Percentiles rank a stretch among this genome's conserved stretches.
Conservation (phyloP, 2,329 filamentous ascomycete species). For the Ophiosphaerella korrae region DNA sequence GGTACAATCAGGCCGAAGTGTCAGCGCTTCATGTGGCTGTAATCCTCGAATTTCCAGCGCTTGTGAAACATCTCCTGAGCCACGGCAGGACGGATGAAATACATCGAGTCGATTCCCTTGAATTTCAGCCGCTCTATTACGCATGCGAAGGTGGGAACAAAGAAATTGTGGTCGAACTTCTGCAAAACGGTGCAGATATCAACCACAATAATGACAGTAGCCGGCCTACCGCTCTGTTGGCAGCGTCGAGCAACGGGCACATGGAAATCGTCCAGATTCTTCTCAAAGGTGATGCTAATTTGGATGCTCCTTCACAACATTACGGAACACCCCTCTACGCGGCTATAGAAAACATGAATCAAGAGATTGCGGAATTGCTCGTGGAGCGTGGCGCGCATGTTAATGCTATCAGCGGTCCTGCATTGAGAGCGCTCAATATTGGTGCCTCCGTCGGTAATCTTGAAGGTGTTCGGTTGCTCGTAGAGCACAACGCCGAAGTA, state of each 20-base stretch:
- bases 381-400: conserved; percentile 17
- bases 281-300: conserved; percentile 18
- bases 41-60: conserved; percentile 18
- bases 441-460: conserved; percentile 24
- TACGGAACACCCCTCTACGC: conserved; percentile 24
- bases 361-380: conserved; percentile 14
- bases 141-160: conserved; percentile 20
- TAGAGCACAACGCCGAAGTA: conserved; percentile 23
- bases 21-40: conserved; percentile 26
- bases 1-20: conserved; percentile 12
- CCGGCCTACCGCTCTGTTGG: conserved; percentile 17
- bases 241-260: conserved; percentile 18
- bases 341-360: conserved; percentile 14
- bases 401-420: conserved; percentile 18
- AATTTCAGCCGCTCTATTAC: conserved; percentile 26
- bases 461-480: conserved; percentile 18
- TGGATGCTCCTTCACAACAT: conserved; percentile 11
- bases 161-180: conserved; percentile 21
- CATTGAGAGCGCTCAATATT: conserved; percentile 21
- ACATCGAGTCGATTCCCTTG: conserved; percentile 23
- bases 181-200: conserved; percentile 21
- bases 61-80: conserved; percentile 25
- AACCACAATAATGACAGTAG: conserved; percentile 9
- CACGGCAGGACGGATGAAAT: conserved; percentile 13
- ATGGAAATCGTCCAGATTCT: conserved; percentile 20